These are phyloP conservation scores for Teunomyces aglyptinius DNA, from an alignment of 805 yeast genomes.

Conservation along the genomic window DNA sequence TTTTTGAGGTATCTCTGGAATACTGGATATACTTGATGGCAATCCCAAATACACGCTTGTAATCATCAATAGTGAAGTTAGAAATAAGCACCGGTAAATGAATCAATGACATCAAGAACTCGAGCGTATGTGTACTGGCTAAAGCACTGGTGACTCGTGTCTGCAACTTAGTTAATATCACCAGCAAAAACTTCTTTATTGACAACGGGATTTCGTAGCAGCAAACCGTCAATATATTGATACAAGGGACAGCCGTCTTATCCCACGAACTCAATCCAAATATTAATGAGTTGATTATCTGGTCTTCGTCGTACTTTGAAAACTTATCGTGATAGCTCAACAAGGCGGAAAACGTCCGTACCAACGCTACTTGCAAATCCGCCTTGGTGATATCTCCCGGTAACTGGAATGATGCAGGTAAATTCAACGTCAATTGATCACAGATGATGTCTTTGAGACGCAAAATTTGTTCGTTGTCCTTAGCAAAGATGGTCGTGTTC, in stretches of 20 bases:
- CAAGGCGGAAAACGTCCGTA: constrained; percentile 60
- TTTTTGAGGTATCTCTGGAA: constrained; percentile 49
- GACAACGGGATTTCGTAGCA: constrained; percentile 79
- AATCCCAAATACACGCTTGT: constrained; percentile 76
- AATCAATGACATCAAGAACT: constrained; percentile 65
- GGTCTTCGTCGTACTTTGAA: constrained; percentile 59
- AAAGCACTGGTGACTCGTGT: constrained; percentile 68
- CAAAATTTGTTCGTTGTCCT: constrained; percentile 38
- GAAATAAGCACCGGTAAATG: constrained; percentile 65
- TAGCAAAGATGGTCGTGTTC: constrained; percentile 51
- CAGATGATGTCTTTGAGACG: constrained; percentile 49
- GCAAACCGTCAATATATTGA: constrained; percentile 72
- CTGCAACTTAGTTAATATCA: constrained; percentile 71
- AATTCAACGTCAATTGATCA: constrained; percentile 53
- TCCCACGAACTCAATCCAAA: constrained; percentile 73
- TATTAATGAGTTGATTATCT: constrained; percentile 56
- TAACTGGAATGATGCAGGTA: constrained; percentile 38
- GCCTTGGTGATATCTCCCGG: constrained; percentile 50
- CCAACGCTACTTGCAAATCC: constrained; percentile 64
- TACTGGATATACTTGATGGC: constrained; percentile 77
- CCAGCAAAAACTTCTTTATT: constrained; percentile 63
- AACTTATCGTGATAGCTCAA: constrained; percentile 58
- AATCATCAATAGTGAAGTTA: constrained; percentile 74
- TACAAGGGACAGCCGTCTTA: constrained; percentile 71
- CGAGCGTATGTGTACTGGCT: constrained; percentile 72